Evolutionary conservation across 345 rosid genomes (phyloP).

Genomic region (Syzygium jambos): DNA sequence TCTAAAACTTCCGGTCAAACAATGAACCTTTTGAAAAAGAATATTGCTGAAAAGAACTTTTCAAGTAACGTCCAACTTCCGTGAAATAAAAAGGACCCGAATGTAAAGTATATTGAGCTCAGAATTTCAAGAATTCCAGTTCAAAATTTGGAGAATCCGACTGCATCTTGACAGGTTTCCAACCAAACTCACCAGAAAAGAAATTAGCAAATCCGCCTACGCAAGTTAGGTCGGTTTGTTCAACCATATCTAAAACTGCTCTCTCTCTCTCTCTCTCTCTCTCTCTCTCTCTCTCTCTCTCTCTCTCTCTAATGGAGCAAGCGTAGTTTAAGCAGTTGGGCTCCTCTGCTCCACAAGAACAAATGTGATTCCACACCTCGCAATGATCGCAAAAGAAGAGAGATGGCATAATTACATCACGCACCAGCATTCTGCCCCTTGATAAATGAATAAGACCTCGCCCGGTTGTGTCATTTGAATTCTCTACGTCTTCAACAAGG

Average conservation of each 20-base stretch:
- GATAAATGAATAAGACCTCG: not conserved
- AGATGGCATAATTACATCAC: not conserved
- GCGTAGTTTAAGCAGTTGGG: not conserved
- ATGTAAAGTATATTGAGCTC: not conserved
- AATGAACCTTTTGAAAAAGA: no score
- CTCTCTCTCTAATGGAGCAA: not conserved
- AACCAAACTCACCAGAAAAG: not conserved
- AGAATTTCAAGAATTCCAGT: not conserved
- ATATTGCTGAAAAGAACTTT: no score
- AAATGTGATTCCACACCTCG: not conserved
- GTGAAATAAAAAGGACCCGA: not conserved
- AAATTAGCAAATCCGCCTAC: not conserved
- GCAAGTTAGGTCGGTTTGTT: not conserved
- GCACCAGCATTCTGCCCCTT: not conserved
- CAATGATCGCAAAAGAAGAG: not conserved
- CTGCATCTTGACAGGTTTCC: not conserved
- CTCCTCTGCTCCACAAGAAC: not conserved
- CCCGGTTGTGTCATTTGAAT: not conserved
- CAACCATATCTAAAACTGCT: not conserved
- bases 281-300: not conserved
- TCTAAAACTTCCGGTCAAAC: no score
- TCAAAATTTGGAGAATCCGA: not conserved
- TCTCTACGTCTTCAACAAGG: not conserved
- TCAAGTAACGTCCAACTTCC: not conserved
- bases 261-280: not conserved